These are phyloP conservation scores for Tuber aestivum DNA, from an alignment of 495 filamentous ascomycete genomes.

Conservation along the genomic window DNA sequence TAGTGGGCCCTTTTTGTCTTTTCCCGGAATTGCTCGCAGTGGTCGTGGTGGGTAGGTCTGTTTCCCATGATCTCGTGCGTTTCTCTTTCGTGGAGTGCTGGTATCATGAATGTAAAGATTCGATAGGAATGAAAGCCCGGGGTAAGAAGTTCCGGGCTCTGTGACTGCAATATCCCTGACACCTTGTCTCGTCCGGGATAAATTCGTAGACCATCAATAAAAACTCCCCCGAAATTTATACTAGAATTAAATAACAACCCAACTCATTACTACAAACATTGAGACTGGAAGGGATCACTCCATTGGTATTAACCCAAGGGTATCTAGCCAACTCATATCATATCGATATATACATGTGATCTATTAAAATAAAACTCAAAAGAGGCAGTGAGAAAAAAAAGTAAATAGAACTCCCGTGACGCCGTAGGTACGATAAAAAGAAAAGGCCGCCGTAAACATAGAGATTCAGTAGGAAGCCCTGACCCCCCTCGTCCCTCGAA, in stretches of 20 bases:
- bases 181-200: neutral
- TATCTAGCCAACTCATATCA: neutral
- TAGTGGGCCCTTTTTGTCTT: neutral
- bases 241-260: neutral
- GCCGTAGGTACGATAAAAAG: neutral
- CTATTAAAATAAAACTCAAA: neutral
- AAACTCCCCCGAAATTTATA: neutral
- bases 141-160: neutral
- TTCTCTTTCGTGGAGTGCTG: neutral
- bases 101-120: neutral
- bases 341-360: neutral
- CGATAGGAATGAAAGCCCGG: neutral
- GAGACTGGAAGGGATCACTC: neutral
- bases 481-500: slow-evolving; percentile 11
- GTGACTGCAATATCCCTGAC: neutral
- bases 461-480: neutral
- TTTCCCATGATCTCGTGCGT: neutral
- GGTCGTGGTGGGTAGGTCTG: neutral
- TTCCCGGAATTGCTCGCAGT: neutral
- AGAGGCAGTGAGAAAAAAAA: neutral
- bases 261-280: neutral
- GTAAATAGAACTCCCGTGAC: neutral
- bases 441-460: neutral
- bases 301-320: neutral
- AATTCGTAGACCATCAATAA: neutral